These are phyloP conservation scores for Simplicillium sp. DNA, from an alignment of 2,329 filamentous ascomycete genomes.

Conservation along the genomic window DNA sequence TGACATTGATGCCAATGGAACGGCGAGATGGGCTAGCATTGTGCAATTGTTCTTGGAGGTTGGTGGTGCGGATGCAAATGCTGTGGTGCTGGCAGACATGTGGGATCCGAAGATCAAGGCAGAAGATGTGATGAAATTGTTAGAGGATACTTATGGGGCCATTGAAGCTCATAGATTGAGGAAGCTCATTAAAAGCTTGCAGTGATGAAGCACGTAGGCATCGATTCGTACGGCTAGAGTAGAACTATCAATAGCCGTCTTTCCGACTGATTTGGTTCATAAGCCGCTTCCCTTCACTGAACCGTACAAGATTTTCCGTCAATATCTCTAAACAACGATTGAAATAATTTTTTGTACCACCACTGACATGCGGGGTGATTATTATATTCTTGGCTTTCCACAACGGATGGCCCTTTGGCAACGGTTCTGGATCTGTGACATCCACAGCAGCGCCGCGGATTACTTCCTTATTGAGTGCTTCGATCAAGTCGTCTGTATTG, in stretches of 20 bases:
- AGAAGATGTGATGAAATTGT: slow-evolving; percentile 15
- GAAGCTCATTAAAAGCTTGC: slow-evolving; percentile 5
- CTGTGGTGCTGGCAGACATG: slow-evolving; percentile 14
- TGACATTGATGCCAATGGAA: slow-evolving; percentile 16
- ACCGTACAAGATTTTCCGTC: slow-evolving; percentile 26
- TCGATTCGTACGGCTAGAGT: too few relatives aligned
- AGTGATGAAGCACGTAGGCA: not conserved
- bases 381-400: slow-evolving; percentile 63
- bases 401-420: slow-evolving; percentile 57
- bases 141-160: slow-evolving; percentile 15
- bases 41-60: slow-evolving; percentile 15
- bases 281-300: slow-evolving; percentile 26
- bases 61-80: slow-evolving; percentile 15
- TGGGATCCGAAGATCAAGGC: slow-evolving; percentile 21
- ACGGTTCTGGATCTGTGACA: slow-evolving; percentile 70
- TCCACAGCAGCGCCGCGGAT: slow-evolving; percentile 62
- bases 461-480: slow-evolving; percentile 39
- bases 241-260: slow-evolving; percentile 15
- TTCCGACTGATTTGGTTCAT: slow-evolving; percentile 30
- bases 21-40: slow-evolving; percentile 18
- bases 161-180: slow-evolving; percentile 10
- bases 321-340: slow-evolving; percentile 32
- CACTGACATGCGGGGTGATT: slow-evolving; percentile 45
- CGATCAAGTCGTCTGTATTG: slow-evolving; percentile 46
- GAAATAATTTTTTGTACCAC: slow-evolving; percentile 27